Evolutionary conservation across 1,284 basidiomycete genomes (phyloP), one percentile per base, ranked within the genome.

Genomic region (Clitocybe nebularis): DNA sequence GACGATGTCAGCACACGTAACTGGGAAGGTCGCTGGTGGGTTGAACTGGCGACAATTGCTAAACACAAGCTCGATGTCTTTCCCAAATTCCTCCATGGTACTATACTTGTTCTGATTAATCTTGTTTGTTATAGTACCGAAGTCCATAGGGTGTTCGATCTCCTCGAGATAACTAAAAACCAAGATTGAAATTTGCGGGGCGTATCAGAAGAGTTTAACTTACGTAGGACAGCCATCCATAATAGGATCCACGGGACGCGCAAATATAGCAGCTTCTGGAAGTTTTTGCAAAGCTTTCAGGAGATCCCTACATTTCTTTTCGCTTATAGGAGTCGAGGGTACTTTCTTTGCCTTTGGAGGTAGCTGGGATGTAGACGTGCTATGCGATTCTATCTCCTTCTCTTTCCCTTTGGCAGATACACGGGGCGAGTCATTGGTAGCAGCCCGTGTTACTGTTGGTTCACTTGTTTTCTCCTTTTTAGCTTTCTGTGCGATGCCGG

Each of bases 101-200:
- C 67, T 56, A 62, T 96, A 97, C 56, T 75, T 71, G 36, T 75
- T 76, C 42, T 74, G 63, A 28, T 75, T 74, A 40, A 96, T 67
- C 58, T 91, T 93, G 37, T 70, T 71, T 24, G 66, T 63, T 58
- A 98, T 90, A 7, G 94, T 96, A 7, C 81, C 81, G 43, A 98
- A 83, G 66, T 99, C 94, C 93, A 98, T 99, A 4, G 96, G 96
- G 49, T 87, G 67, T 51, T 80, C 72, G 60, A 99, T 97, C 67
- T 98, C 96, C 7, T 96, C 82, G 45, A 89, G 82, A 62, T 99
- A 99, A 11, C 91, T 94, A 36, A 48, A 16, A 39, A n/a, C n/a
- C n/a, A n/a, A n/a, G n/a, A n/a, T n/a, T n/a, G n/a, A n/a, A n/a
- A n/a, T n/a, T n/a, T n/a, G n/a, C n/a, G n/a, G n/a, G n/a, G n/a